phyloP scores from a whole-genome alignment of 495 filamentous ascomycete genomes.

The Jackrogersella multiformis region DNA sequence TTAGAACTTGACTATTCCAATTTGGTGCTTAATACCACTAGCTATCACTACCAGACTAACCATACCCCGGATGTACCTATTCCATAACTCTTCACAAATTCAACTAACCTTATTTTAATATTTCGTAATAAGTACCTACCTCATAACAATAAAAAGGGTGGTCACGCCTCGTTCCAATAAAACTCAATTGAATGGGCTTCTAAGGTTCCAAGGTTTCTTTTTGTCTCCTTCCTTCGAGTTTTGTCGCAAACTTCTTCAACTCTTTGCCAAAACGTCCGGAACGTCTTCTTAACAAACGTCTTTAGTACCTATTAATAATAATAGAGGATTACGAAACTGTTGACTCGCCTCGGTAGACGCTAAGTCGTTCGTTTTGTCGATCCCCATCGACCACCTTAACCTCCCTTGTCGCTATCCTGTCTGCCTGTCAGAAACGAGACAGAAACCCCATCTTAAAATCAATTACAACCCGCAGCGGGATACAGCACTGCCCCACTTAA shows the following conservation, averaged over 20 bases:
- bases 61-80: constrained; percentile 11
- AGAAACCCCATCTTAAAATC: constrained; percentile 34
- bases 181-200: constrained; percentile 21
- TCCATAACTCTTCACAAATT: constrained; percentile 22
- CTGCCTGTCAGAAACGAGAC: constrained; percentile 34
- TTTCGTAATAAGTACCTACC: background rate
- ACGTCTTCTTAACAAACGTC: constrained; percentile 1
- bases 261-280: no score
- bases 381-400: constrained; percentile 25
- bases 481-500: constrained; percentile 26
- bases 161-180: constrained; percentile 19
- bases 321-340: constrained; percentile 10
- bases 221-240: constrained; percentile 6
- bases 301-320: constrained; percentile 27
- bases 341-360: constrained; percentile 18
- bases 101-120: constrained; percentile 20
- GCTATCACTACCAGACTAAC: constrained; percentile 23
- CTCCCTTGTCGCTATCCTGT: no score
- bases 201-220: constrained; percentile 18
- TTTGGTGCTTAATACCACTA: no score
- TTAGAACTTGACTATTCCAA: constrained; percentile 30
- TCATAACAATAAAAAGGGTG: constrained; percentile 33
- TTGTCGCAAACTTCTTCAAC: constrained; percentile 9
- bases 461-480: constrained; percentile 35
- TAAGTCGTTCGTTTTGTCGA: constrained; percentile 27